phyloP scores from a whole-genome alignment of 805 yeast genomes.

The Yarrowia divulgata region DNA sequence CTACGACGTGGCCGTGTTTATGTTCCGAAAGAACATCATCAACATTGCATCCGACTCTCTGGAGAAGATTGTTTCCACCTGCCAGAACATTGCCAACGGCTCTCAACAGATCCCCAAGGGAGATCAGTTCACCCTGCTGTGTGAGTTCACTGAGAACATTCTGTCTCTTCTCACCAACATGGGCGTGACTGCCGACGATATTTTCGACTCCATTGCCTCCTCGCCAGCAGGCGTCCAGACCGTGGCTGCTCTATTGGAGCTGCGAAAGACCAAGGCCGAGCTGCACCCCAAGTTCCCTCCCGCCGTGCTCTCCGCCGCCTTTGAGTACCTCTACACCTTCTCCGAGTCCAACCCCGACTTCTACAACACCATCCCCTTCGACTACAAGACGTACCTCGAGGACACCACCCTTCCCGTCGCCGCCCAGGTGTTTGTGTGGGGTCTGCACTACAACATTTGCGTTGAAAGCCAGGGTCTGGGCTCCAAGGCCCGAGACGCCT shows the following conservation, averaged over 20 bases:
- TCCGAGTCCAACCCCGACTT: slow-evolving; percentile 47
- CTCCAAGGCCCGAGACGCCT: slow-evolving; percentile 38
- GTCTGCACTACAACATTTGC: slow-evolving; percentile 46
- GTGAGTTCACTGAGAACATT: slow-evolving; percentile 74
- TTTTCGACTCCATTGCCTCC: slow-evolving; percentile 55
- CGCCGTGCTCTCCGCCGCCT: slow-evolving; percentile 23
- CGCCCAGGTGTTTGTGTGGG: slow-evolving; percentile 46
- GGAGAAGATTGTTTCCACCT: slow-evolving; percentile 58
- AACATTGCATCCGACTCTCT: slow-evolving; percentile 61
- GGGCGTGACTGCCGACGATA: slow-evolving; percentile 68
- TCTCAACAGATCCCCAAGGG: slow-evolving; percentile 41
- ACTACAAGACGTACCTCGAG: slow-evolving; percentile 25
- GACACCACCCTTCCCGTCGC: slow-evolving; percentile 24
- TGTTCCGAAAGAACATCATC: slow-evolving; percentile 85
- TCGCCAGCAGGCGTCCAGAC: slow-evolving; percentile 45
- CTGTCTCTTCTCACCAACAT: slow-evolving; percentile 72
- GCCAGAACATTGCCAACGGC: slow-evolving; percentile 48
- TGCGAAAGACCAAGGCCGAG: slow-evolving; percentile 37
- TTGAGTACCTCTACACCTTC: slow-evolving; percentile 48
- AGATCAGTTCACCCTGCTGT: slow-evolving; percentile 33
- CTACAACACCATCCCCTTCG: slow-evolving; percentile 39
- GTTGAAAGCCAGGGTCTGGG: slow-evolving; percentile 40
- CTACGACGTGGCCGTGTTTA: slow-evolving; percentile 72
- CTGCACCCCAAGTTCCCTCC: slow-evolving; percentile 30
- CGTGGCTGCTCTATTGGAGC: slow-evolving; percentile 40